phyloP scores from a whole-genome alignment of 345 rosid genomes.

The Lepidium africanum region DNA sequence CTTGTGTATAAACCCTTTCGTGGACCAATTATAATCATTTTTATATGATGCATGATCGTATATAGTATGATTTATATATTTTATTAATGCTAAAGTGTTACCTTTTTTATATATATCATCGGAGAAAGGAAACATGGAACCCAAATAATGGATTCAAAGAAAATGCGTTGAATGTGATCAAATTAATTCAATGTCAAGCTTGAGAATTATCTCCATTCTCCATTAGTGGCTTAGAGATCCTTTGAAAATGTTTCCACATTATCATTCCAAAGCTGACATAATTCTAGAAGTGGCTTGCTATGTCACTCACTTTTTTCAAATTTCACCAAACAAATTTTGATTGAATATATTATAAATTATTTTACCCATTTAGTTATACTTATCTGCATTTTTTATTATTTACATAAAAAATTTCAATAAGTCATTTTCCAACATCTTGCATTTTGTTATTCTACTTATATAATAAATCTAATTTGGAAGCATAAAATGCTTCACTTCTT shows the following conservation, averaged over 20 bases:
- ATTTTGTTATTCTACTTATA: background rate
- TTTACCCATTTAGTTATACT: background rate
- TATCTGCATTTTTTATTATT: background rate
- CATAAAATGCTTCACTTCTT: background rate
- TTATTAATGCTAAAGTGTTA: background rate
- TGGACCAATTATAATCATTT: background rate
- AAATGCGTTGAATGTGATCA: conserved; percentile 15
- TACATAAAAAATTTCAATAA: background rate
- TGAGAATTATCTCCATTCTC: background rate
- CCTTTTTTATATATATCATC: background rate
- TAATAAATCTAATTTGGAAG: background rate
- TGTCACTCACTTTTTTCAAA: background rate
- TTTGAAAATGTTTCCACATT: background rate
- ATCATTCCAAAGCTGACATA: conserved; percentile 2
- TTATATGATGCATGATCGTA: background rate
- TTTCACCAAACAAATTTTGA: background rate
- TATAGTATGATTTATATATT: background rate
- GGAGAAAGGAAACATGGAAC: background rate
- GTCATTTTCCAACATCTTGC: background rate
- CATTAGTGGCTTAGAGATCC: background rate
- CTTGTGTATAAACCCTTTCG: background rate
- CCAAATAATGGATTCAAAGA: background rate
- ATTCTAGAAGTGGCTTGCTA: background rate
- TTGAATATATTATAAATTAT: background rate
- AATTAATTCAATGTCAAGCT: background rate